Evolutionary conservation across 2,329 filamentous ascomycete species (phyloP), one percentile per base, ranked within the genome.

Genomic region (Tolypocladium ophioglossoides): DNA sequence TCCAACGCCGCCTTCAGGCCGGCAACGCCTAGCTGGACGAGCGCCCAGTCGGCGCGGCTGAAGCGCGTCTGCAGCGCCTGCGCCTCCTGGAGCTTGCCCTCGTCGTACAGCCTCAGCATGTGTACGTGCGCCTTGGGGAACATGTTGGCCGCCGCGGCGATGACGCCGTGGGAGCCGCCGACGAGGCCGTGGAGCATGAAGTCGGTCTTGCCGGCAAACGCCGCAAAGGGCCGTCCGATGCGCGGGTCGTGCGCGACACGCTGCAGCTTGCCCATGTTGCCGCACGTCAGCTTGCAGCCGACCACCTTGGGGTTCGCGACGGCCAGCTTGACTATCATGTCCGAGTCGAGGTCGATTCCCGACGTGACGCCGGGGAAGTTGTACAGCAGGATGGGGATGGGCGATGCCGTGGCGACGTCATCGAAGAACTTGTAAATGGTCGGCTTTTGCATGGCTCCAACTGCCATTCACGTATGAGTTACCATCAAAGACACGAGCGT

Each of bases 261-360:
- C 24, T 73, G 72, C 44, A 85, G 73, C 65, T 85, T 85, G 41
- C 82, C 82, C 44, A 81, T 84, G 67, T 85, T 85, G 16, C 82
- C 83, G 59, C 80, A 84, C 10, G 82, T 85, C 51, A 85, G 71
- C 68, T 86, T 86, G 63, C 80, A 80, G 41, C 83, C 83, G 47
- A 82, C 77, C 52, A 86, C 79, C 63, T 85, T 85, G 52, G 76
- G 71, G 56, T 74, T 61, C 74, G 72, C 58, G 14, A 51, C 18
- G 47, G 80, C 73, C 38, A 86, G 72, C 56, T 74, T 70, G 52
- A 79, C 72, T 63, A 86, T 78, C 47, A 71, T 68, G 61, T 85
- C 82, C 1, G 81, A 85, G 57, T 74, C 76, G 57, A 86, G 74
- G 59, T 86, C 82, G 52, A 84, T 72, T 3, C 83, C 83, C 3